Evolutionary conservation across 495 filamentous ascomycete genomes (phyloP).

Genomic region (Bacidia rubella): DNA sequence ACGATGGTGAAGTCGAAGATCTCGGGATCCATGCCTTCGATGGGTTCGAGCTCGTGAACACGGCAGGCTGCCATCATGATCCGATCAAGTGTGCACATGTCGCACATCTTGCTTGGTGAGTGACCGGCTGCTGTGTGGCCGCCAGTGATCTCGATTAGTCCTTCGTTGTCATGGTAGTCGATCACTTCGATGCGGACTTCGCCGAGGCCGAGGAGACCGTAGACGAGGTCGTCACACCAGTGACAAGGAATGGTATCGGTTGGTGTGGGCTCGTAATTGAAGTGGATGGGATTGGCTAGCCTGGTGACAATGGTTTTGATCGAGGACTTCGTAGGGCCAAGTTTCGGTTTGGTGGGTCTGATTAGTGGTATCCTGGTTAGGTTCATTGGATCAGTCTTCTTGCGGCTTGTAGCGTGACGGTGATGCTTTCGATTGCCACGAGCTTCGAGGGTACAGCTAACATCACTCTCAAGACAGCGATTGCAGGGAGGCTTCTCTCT

Average conservation of each 20-base stretch:
- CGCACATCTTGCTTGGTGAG: conserved; percentile 27
- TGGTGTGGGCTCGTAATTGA: conserved; percentile 20
- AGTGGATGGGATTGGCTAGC: conserved; percentile 28
- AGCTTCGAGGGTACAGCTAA: conserved; percentile 7
- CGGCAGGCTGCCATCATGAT: conserved; percentile 23
- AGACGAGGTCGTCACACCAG: conserved; percentile 26
- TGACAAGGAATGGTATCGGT: conserved; percentile 20
- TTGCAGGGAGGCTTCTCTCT: conserved; percentile 4
- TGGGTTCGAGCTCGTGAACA: conserved; percentile 19
- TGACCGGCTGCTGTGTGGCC: conserved; percentile 23
- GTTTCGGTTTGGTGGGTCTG: not conserved
- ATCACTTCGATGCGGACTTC: conserved; percentile 20
- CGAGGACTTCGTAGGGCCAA: not conserved
- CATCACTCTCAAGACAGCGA: not conserved
- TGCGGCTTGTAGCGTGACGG: not conserved
- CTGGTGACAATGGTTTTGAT: conserved; percentile 21
- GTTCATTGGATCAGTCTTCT: not conserved
- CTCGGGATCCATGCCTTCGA: conserved; percentile 13
- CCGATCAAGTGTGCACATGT: conserved; percentile 23
- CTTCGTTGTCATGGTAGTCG: conserved; percentile 18
- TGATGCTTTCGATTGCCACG: not conserved
- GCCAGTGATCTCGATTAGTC: conserved; percentile 22
- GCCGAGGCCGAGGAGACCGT: conserved; percentile 28
- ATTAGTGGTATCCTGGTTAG: not conserved
- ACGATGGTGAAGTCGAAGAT: conserved; percentile 20